A percentile compares a stretch with the other conserved stretches of the same genome.
These are phyloP conservation scores for Penicillium tannophilum DNA, from an alignment of 495 filamentous ascomycete species.

Conservation along the genomic window DNA sequence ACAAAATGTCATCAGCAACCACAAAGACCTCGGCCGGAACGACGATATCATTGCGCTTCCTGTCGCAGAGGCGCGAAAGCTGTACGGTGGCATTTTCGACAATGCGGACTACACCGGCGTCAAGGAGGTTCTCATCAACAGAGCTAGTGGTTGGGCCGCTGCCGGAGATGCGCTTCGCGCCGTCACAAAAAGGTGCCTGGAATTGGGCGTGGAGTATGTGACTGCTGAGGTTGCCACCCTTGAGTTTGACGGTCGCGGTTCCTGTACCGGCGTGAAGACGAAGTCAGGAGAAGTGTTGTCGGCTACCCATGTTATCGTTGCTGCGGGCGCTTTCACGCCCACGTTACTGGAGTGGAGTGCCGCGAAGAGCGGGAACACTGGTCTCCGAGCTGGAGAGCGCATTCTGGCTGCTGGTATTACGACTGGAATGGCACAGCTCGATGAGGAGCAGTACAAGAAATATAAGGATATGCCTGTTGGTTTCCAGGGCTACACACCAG, in stretches of 20 bases:
- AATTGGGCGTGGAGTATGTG: conserved; percentile 55
- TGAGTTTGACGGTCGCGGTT: conserved; percentile 40
- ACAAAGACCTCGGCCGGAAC: conserved; percentile 45
- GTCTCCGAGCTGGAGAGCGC: conserved; percentile 51
- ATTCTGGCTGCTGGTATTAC: conserved; percentile 60
- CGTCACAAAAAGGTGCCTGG: conserved; percentile 47
- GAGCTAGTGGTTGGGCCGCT: conserved; percentile 62
- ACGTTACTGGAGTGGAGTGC: conserved; percentile 59
- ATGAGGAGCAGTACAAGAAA: conserved; percentile 30
- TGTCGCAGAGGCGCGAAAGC: conserved; percentile 44
- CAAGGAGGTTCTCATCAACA: conserved; percentile 52
- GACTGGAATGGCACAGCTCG: conserved; percentile 45
- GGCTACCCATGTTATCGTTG: conserved; percentile 54
- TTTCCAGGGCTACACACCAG: conserved; percentile 38
- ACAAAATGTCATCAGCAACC: conserved; percentile 51
- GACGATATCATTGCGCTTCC: conserved; percentile 41
- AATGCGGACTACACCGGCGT: conserved; percentile 56
- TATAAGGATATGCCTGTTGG: conserved; percentile 40
- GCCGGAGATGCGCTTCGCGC: conserved; percentile 54
- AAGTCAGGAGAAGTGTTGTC: conserved; percentile 38
- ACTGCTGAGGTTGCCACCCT: conserved; percentile 47
- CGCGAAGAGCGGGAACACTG: conserved; percentile 39
- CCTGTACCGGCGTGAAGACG: conserved; percentile 51
- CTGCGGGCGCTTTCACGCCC: conserved; percentile 60
- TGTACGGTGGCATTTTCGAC: conserved; percentile 54